phyloP scores from a whole-genome alignment of 441 rosid species.

The Daphne laureola region DNA sequence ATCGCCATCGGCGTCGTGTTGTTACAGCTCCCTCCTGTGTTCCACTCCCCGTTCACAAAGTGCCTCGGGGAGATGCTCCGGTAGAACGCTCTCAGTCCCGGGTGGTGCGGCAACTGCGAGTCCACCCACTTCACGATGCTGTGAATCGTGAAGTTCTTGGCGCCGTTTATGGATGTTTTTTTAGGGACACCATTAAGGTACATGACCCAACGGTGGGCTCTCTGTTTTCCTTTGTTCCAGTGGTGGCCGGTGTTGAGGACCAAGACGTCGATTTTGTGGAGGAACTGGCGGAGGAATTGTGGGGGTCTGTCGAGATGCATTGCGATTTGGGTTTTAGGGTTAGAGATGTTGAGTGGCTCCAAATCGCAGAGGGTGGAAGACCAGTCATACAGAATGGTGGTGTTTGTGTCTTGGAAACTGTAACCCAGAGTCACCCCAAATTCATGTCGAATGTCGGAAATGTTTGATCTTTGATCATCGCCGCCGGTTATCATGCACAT shows the following conservation, averaged over 20 bases:
- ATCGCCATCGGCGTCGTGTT: slow-evolving; percentile 73
- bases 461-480: slow-evolving; percentile 34
- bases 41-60: slow-evolving; percentile 90
- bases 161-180: slow-evolving; percentile 49
- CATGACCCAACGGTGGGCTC: slow-evolving; percentile 78
- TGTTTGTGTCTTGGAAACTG: slow-evolving; percentile 66
- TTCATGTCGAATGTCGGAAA: slow-evolving; percentile 59
- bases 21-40: slow-evolving; percentile 93
- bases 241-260: slow-evolving; percentile 93
- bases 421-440: slow-evolving; percentile 77
- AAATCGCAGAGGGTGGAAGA: slow-evolving; percentile 74
- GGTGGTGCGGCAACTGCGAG: slow-evolving; percentile 59
- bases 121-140: slow-evolving; percentile 71
- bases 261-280: slow-evolving; percentile 51
- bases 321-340: slow-evolving; percentile 58
- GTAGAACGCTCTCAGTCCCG: slow-evolving; percentile 59
- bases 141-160: slow-evolving; percentile 79
- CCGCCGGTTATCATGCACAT: slow-evolving; percentile 94
- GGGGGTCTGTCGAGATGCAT: slow-evolving; percentile 99
- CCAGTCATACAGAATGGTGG: slow-evolving; percentile 88
- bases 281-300: slow-evolving; percentile 48
- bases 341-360: slow-evolving; percentile 40
- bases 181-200: slow-evolving; percentile 55
- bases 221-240: slow-evolving; percentile 86
- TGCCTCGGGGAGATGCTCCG: slow-evolving; percentile 91